Conservation (phyloP, 2,329 filamentous ascomycete species). For the Ilyonectria mors-panacis region DNA sequence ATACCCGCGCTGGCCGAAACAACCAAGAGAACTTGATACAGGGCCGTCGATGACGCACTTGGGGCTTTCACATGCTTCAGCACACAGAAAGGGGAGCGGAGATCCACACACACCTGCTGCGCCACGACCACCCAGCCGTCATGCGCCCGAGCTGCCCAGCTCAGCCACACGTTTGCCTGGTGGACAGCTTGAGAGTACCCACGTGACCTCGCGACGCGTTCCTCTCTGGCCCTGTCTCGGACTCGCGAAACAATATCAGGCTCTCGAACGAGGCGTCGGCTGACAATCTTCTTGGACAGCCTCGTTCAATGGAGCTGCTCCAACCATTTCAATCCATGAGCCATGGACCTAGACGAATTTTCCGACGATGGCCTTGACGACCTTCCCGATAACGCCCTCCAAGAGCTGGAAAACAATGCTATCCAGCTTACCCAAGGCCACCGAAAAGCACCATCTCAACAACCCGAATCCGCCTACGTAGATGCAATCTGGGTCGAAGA, state of each 20-base stretch:
- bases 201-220: slow-evolving; percentile 53
- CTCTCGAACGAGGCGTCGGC: slow-evolving; percentile 12
- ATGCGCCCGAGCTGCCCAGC: slow-evolving; percentile 5
- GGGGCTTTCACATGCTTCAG: slow-evolving; percentile 44
- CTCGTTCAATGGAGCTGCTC: slow-evolving; percentile 43
- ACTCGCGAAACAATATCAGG: slow-evolving; percentile 27
- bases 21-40: neutral
- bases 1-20: neutral
- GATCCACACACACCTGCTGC: slow-evolving; percentile 31
- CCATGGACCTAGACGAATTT: slow-evolving; percentile 69
- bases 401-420: slow-evolving; percentile 75
- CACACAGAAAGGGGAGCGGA: slow-evolving; percentile 10
- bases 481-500: slow-evolving; percentile 66
- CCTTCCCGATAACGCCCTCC: slow-evolving; percentile 69
- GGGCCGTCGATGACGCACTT: slow-evolving; percentile 44
- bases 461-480: slow-evolving; percentile 47
- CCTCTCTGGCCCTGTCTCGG: neutral
- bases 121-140: slow-evolving; percentile 13
- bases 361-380: slow-evolving; percentile 76
- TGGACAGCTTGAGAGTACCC: slow-evolving; percentile 14
- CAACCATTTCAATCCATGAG: slow-evolving; percentile 31
- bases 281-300: slow-evolving; percentile 10
- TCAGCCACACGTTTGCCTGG: slow-evolving; percentile 26
- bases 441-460: slow-evolving; percentile 43
- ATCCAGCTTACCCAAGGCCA: slow-evolving; percentile 70